Base-by-base conservation (phyloP, 495 filamentous ascomycete genomes). In the Lindgomyces ingoldianus region DNA sequence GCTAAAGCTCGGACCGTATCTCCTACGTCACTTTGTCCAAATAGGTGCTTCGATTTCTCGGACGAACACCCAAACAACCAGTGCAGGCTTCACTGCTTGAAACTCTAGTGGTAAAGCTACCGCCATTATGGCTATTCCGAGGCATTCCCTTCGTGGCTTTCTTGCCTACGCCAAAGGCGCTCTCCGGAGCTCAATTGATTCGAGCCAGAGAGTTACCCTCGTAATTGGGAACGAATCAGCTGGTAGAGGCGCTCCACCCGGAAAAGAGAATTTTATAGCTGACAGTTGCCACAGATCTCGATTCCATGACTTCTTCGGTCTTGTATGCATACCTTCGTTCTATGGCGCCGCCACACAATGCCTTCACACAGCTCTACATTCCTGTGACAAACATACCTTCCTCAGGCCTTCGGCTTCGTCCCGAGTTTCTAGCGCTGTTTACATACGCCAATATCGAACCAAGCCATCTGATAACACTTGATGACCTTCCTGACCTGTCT, bases 291-390 rank as follows among this genome's bases (percentile, higher is more conserved):
- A 74, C 76, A 83, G 94, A 98, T 73, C 87, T 98, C 70, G 94
- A 98, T 76, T 96, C 95, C 12, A 84, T 98, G 57, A 89, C 90
- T 74, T 90, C 85, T 36, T 84, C 93, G 16, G 76, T 98, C n/a
- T 74, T 96, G 46, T 89, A 90, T 49, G 88, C 93, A 45, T 98
- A 96, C 77, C 82, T 95, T 60, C 85, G 86, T 59, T 85, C 82
- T 45, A 75, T 81, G 69, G 72, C 73, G 46, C 78, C 80, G 56
- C 70, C 77, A 3, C 74, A 76, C 22, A 75, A 73, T 25, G 76
- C 76, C 68, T 78, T 74, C 64, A 75, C 74, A 54, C 76, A 66
- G 4, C 77, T 88, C n/a, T 87, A 93, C 75, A 82, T 96, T 33
- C 94, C 94, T 0, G 74, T 98, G 8, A 83, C 89, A 19, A 91